Evolutionary conservation across 768 basidiomycete genomes (phyloP).

Genomic region (Mycena rebaudengoi): DNA sequence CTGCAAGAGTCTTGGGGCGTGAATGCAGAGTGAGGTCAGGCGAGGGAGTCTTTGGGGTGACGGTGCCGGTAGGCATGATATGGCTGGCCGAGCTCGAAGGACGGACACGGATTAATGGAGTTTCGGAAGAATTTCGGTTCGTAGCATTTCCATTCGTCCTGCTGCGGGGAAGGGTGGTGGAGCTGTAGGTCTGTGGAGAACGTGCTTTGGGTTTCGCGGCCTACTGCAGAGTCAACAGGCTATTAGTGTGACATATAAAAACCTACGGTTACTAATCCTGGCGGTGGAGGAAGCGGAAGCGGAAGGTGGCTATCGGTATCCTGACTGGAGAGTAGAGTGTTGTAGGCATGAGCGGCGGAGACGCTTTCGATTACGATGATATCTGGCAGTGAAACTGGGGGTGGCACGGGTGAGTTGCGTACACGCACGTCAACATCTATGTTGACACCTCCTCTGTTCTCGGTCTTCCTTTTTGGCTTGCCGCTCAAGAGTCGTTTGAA

Average conservation of each 20-base stretch:
- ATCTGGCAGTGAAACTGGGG: slow-evolving; percentile 8
- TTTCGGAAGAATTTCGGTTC: slow-evolving; percentile 7
- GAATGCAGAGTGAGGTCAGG: slow-evolving; percentile 35
- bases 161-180: slow-evolving; percentile 8
- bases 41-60: slow-evolving; percentile 19
- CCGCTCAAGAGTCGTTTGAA: slow-evolving; percentile 36
- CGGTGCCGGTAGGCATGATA: not conserved
- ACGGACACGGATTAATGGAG: slow-evolving; percentile 29
- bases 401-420: not conserved
- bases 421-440: slow-evolving; percentile 18
- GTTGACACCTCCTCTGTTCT: slow-evolving; percentile 8
- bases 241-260: not conserved
- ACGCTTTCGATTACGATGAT: slow-evolving; percentile 23
- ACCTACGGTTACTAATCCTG: slow-evolving; percentile 38
- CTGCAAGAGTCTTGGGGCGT: slow-evolving; percentile 33
- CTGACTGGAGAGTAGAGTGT: slow-evolving; percentile 15
- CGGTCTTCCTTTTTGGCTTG: slow-evolving; percentile 10
- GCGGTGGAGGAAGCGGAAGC: slow-evolving; percentile 31
- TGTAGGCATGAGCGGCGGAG: slow-evolving; percentile 20
- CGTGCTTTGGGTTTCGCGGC: slow-evolving; percentile 20
- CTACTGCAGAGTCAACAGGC: not conserved
- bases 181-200: slow-evolving; percentile 27
- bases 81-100: slow-evolving; percentile 27
- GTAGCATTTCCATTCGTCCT: slow-evolving; percentile 8
- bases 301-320: slow-evolving; percentile 13